A percentile compares a stretch with the other conserved stretches of the same genome.
These are phyloP conservation scores for Termitomyces sp. DNA, from an alignment of 768 basidiomycete genomes.

Conservation along the genomic window DNA sequence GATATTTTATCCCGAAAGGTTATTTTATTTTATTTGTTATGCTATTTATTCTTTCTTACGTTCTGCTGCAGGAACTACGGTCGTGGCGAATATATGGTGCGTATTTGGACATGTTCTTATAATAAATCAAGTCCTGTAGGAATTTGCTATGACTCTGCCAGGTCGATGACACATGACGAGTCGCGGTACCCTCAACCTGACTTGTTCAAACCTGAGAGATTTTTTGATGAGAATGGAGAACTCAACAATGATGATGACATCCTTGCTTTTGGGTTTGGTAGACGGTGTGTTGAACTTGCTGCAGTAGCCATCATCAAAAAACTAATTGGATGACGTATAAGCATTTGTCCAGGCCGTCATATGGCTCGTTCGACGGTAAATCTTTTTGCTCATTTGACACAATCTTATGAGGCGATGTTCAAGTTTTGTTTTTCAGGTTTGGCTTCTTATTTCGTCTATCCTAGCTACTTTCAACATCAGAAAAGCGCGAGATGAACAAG, in stretches of 20 bases:
- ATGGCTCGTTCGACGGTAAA: background rate
- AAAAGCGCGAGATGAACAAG: background rate
- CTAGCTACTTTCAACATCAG: background rate
- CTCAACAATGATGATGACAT: background rate
- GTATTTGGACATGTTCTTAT: too few relatives aligned
- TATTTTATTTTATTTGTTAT: too few relatives aligned
- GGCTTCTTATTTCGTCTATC: too few relatives aligned
- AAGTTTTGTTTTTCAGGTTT: too few relatives aligned
- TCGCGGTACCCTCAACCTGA: slow-evolving; percentile 1
- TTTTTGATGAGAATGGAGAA: slow-evolving; percentile 1
- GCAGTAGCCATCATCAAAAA: background rate
- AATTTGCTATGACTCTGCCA: background rate
- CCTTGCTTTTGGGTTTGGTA: slow-evolving; percentile 3
- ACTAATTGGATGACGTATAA: background rate
- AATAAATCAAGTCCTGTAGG: too few relatives aligned
- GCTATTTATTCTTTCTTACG: too few relatives aligned
- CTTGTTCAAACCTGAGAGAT: slow-evolving; percentile 6
- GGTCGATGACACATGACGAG: background rate
- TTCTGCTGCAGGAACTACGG: too few relatives aligned
- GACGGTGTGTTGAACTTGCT: background rate
- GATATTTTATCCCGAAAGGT: too few relatives aligned
- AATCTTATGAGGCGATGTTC: background rate
- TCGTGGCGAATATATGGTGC: too few relatives aligned
- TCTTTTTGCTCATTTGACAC: background rate
- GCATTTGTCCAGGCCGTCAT: background rate